A percentile compares a stretch with the other conserved stretches of the same genome.
Evolutionary conservation across 306 rosid species (phyloP).

Genomic region (Prinsepia uniflora): DNA sequence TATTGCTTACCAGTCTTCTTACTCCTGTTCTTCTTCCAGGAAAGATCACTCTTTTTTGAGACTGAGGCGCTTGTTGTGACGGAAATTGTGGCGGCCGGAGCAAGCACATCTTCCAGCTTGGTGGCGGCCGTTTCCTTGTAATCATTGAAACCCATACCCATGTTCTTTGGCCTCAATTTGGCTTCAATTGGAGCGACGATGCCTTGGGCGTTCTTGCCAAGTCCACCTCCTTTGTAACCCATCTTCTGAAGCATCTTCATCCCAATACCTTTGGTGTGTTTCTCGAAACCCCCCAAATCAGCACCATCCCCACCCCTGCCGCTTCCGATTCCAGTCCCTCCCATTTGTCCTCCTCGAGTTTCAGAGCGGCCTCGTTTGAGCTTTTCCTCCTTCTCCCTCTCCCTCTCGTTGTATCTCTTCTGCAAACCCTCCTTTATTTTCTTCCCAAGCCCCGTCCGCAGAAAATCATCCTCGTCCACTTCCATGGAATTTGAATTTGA

Average conservation of each 20-base stretch:
- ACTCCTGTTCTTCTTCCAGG: conserved; percentile 60
- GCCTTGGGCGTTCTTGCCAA: conserved; percentile 85
- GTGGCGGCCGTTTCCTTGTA: conserved; percentile 39
- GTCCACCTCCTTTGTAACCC: conserved; percentile 97
- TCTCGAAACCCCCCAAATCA: conserved; percentile 64
- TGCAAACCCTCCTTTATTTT: conserved; percentile 76
- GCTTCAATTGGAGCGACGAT: conserved; percentile 72
- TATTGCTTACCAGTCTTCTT: conserved; percentile 32
- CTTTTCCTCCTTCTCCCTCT: conserved; percentile 26
- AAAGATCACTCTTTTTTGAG: conserved; percentile 41
- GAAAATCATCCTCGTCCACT: conserved; percentile 38
- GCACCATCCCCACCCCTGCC: conserved; percentile 18
- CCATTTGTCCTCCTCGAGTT: not conserved
- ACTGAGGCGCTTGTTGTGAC: conserved; percentile 21
- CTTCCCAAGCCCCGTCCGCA: conserved; percentile 80
- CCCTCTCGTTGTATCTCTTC: conserved; percentile 52
- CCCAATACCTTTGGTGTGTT: conserved; percentile 80
- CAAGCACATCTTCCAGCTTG: conserved; percentile 22
- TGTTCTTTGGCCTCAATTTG: conserved; percentile 67
- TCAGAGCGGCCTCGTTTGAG: conserved; percentile 30
- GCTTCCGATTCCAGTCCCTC: not conserved
- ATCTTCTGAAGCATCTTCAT: conserved; percentile 68
- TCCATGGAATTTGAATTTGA: not conserved
- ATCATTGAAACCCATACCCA: conserved; percentile 78
- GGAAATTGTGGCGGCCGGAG: not conserved